Percentiles rank a stretch among this genome's conserved stretches.
phyloP scores from a whole-genome alignment of 441 rosid species.

The Theobroma grandiflorum region DNA sequence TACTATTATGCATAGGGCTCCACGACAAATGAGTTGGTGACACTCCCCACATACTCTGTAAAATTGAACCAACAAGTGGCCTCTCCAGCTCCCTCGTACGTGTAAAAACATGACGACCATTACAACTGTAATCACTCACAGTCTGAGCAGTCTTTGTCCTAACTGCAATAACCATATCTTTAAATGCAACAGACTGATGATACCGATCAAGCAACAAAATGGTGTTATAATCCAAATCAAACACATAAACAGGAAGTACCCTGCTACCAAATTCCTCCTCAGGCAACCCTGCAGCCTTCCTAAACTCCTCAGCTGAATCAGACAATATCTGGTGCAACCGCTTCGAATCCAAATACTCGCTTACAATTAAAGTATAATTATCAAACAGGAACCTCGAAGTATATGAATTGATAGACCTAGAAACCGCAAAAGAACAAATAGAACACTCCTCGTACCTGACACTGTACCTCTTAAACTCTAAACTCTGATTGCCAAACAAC shows the following conservation, averaged over 20 bases:
- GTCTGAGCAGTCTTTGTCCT: constrained; percentile 84
- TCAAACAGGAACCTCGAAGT: constrained; percentile 97
- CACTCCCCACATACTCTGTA: constrained; percentile 99
- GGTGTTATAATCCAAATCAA: constrained; percentile 77
- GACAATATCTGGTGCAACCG: constrained; percentile 83
- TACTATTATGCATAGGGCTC: constrained; percentile 84
- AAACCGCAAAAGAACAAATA: constrained; percentile 83
- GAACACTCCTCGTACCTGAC: constrained; percentile 72
- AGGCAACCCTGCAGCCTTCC: constrained; percentile 70
- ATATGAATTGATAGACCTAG: constrained; percentile 79
- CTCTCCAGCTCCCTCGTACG: constrained; percentile 83
- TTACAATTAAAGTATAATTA: constrained; percentile 91
- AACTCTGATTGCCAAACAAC: constrained; percentile 75
- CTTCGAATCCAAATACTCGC: constrained; percentile 96
- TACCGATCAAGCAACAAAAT: constrained; percentile 82
- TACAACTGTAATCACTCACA: constrained; percentile 94
- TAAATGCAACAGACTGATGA: constrained; percentile 89
- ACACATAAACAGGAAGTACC: constrained; percentile 91
- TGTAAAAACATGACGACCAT: constrained; percentile 86
- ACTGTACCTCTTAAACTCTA: constrained; percentile 63
- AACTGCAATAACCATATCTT: constrained; percentile 92
- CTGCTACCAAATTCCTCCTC: constrained; percentile 76
- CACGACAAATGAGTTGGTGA: constrained; percentile 88
- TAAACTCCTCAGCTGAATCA: constrained; percentile 82
- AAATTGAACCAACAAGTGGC: constrained; percentile 85